Base-by-base conservation (phyloP, 768 basidiomycete species). In the Mycena haematopus region DNA sequence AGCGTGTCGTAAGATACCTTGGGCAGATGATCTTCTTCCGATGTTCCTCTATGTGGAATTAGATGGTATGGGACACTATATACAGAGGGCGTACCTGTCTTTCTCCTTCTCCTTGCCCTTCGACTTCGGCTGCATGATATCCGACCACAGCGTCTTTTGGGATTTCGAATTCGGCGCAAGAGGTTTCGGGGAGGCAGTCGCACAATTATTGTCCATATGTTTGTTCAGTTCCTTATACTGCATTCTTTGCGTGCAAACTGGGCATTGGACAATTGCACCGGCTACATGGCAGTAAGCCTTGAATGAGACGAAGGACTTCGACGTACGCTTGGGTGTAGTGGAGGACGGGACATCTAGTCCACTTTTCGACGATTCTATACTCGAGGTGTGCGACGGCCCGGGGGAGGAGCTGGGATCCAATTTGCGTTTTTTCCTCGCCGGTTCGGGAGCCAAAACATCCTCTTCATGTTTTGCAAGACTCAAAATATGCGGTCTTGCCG, bases 201-300 rank as follows among this genome's bases (percentile, higher is more conserved):
- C 79, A 69, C 89, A 94, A 8, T 78, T 78, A 45, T 80, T 80
- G 62, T 93, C 91, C 60, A 93, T 81, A 70, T 94, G 92, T 7
- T 65, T 56, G 62, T 92, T 90, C 58, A 93, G 40, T 2, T 85
- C 11, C 65, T 71, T 15, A 78, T 74, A 35, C 79, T 80, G 22
- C 74, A 77, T 24, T 91, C 79, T 11, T 58, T 67, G 76, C 17
- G 72, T 65, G 65, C 92, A 94, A 54, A 91, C 61, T 10, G 92
- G 92, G 70, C 92, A 94, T 2, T 72, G 47, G 1, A 90, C 82
- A 9, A 79, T 46, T 31, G 71, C 70, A 45, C 77, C 76, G 11
- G 76, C 80, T 84, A 63, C 31, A 56, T 21, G 13, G 9, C 7
- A 44, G 25, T 56, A 2, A 49, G 63, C 24, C 19, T 52, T 4